Evolutionary conservation across 208 protist genomes (phyloP).

Genomic region (Crithidia mellificae): DNA sequence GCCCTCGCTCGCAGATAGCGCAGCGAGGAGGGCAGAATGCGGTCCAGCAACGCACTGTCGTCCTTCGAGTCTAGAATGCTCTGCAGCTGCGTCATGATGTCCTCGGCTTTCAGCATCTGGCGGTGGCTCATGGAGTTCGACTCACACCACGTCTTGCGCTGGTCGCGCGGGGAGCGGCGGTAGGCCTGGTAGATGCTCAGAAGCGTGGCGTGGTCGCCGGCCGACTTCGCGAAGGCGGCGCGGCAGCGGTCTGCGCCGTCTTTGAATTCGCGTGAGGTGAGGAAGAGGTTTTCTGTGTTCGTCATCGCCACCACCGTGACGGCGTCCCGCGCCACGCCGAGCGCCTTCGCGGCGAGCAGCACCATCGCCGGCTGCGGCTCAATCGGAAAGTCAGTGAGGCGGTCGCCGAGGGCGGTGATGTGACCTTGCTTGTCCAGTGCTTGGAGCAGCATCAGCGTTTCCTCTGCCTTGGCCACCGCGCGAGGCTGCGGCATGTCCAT

Average conservation of each 20-base stretch:
- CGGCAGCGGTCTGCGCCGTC: conserved; percentile 77
- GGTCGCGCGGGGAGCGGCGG: conserved; percentile 56
- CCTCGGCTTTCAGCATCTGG: conserved; percentile 86
- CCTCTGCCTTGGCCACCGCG: conserved; percentile 91
- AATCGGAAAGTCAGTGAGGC: conserved; percentile 98
- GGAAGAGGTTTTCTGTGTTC: conserved; percentile 83
- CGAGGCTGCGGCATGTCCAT: conserved; percentile 96
- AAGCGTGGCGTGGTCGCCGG: conserved; percentile 88
- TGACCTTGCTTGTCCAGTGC: conserved; percentile 89
- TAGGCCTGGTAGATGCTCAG: conserved; percentile 84
- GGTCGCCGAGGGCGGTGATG: conserved; percentile 90
- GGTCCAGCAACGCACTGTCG: conserved; percentile 48
- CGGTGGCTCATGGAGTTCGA: conserved; percentile 74
- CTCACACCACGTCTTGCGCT: conserved; percentile 84
- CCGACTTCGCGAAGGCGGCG: conserved; percentile 67
- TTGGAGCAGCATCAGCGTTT: conserved; percentile 92
- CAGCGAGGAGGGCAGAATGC: conserved; percentile 40
- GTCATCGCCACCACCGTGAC: conserved; percentile 95
- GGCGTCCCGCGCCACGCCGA: conserved; percentile 94
- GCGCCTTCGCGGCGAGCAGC: conserved; percentile 92
- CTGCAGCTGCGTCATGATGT: conserved; percentile 79
- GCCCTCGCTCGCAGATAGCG: conserved; percentile 11
- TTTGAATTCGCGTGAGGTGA: conserved; percentile 73
- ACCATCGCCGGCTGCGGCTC: conserved; percentile 97
- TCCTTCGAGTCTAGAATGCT: conserved; percentile 67